Evolutionary conservation across 306 rosid genomes (phyloP).

Genomic region (Cyclanthera cordifolia): DNA sequence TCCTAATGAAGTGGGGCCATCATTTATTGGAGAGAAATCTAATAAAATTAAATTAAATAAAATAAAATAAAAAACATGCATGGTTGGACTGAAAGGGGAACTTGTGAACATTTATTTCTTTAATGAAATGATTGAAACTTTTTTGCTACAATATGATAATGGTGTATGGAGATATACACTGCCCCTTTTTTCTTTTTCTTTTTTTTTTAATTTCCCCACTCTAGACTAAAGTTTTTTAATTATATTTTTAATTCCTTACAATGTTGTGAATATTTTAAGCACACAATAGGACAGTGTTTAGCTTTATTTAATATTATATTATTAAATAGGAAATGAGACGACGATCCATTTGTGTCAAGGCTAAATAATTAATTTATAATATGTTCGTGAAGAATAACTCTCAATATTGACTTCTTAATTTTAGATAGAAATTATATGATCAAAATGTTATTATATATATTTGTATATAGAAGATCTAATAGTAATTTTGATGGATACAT

Average conservation of each 20-base stretch:
- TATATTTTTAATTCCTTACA: background rate
- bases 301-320: background rate
- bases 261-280: background rate
- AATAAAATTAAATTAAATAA: background rate
- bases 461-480: too few species aligned
- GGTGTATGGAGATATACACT: background rate
- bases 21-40: background rate
- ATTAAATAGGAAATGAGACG: background rate
- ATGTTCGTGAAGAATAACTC: too few species aligned
- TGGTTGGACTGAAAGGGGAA: slow-evolving; percentile 9
- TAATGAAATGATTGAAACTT: slow-evolving; percentile 13
- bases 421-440: too few species aligned
- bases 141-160: slow-evolving; percentile 7
- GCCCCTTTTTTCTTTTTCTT: too few species aligned
- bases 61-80: slow-evolving; percentile 9
- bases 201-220: background rate
- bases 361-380: too few species aligned
- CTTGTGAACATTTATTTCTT: slow-evolving; percentile 9
- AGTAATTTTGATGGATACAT: too few species aligned
- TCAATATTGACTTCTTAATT: too few species aligned
- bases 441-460: too few species aligned
- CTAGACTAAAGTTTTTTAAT: background rate
- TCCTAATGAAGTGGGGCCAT: background rate
- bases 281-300: background rate
- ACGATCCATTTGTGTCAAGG: background rate